Base-by-base conservation (phyloP, 1,284 basidiomycete species). In the Trametes polyzona region DNA sequence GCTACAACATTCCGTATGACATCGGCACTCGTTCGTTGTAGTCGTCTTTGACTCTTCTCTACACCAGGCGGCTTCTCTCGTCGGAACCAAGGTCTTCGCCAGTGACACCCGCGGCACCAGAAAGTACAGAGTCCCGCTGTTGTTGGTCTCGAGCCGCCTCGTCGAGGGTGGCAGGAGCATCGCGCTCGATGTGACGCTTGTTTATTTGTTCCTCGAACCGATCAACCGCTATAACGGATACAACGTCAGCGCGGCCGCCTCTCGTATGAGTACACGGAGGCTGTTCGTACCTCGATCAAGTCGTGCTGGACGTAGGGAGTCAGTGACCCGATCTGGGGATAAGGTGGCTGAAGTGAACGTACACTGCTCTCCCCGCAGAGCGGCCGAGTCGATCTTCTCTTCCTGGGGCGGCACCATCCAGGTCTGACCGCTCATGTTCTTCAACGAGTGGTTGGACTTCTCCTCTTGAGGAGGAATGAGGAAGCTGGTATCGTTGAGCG, bases 381-480 rank as follows among this genome's bases (percentile, higher is more conserved):
- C 47, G 19, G 58, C 52, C 1, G 54, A 32, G 14, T 63, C 58
- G 0, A 52, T 24, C 46, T 56, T 62, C 39, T 58, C 60, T 33
- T 56, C 57, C 26, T 58, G 57, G 7, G 57, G 60, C 40, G 58
- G 61, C 9, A 59, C 39, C 21, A 64, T 48, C 52, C 47, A 57
- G 27, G 48, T 47, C 35, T 41, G 47, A 1, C 41, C 48, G 16
- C 40, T 27, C 2, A n/a, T 41, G 26, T 37, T 41, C 23, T 51
- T 49, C 2, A 19, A 4, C 10, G 44, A 19, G 24, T 52, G 21
- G 4, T 17, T 40, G 5, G 51, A 51, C 50, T 64, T 62, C 46
- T 67, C 57, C 35, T 65, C 61, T 29, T 67, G 64, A 1, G 64
- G 65, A 2, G 65, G 62, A 2, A 61, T 52, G 30, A 64, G 59